Evolutionary conservation across 2,329 filamentous ascomycete genomes (phyloP).

Genomic region (Phyllosticta paracitricarpa): DNA sequence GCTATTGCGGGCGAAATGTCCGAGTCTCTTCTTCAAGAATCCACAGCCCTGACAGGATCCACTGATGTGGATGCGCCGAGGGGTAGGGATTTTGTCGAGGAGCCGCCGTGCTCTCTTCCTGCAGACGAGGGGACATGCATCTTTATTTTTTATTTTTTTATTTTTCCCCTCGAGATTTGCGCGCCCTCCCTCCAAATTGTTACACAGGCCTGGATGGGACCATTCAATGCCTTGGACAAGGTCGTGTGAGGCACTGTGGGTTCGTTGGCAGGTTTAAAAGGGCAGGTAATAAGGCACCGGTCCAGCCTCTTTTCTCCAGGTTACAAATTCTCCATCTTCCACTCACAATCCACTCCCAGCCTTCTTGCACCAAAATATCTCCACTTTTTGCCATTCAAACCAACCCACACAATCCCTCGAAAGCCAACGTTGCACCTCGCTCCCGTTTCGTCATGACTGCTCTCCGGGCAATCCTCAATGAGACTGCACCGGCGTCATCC

Average conservation of each 20-base stretch:
- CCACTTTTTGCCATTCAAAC: not conserved
- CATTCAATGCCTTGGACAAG: not conserved
- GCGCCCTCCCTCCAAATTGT: not conserved
- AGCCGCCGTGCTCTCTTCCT: not conserved
- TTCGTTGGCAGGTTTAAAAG: not conserved
- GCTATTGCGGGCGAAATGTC: constrained; percentile 1
- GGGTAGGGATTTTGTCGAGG: constrained; percentile 3
- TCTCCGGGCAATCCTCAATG: constrained; percentile 10
- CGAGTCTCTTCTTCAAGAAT: constrained; percentile 9
- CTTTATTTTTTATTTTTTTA: constrained; percentile 4
- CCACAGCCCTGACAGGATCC: constrained; percentile 5
- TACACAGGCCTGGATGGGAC: constrained; percentile 2
- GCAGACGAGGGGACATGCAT: constrained; percentile 6
- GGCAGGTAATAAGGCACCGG: not conserved
- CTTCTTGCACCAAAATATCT: not conserved
- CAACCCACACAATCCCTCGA: not conserved
- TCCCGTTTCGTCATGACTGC: constrained; percentile 4
- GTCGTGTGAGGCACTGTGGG: not conserved
- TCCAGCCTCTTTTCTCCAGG: not conserved
- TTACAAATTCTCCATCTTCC: not conserved
- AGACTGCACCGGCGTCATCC: not conserved
- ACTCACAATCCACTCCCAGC: not conserved
- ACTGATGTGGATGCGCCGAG: not conserved
- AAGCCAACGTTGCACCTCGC: not conserved
- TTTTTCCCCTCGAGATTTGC: not conserved